A percentile compares a stretch with the other conserved stretches of the same genome.
These are phyloP conservation scores for Mesembryanthemum crystallinum DNA, from an alignment of 148 eudicot genomes.

Conservation along the genomic window DNA sequence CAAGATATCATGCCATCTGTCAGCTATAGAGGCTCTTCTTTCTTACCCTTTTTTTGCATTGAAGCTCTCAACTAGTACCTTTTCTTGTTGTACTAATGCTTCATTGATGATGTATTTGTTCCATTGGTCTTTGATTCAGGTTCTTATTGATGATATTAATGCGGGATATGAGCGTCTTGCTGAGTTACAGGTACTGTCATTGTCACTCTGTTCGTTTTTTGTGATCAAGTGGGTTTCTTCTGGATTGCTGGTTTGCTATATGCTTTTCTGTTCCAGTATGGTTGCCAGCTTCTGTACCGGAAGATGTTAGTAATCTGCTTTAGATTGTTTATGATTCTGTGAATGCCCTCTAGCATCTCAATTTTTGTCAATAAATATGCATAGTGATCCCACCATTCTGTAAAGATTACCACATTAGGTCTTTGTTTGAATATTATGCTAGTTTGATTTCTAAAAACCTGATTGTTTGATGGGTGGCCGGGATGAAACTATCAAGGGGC, in stretches of 20 bases:
- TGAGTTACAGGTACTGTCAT: conserved; percentile 68
- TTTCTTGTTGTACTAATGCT: background rate
- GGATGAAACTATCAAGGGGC: no score
- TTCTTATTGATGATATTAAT: conserved; percentile 90
- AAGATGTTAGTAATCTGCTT: conserved; percentile 1
- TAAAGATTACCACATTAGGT: no score
- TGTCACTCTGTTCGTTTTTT: background rate
- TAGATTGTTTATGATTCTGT: background rate
- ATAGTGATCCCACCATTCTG: background rate
- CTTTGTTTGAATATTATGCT: no score
- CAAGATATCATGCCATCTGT: background rate
- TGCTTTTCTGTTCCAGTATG: background rate
- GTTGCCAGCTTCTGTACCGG: background rate
- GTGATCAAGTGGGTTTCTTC: background rate
- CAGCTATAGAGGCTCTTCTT: background rate
- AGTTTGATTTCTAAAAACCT: no score
- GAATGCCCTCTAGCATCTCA: background rate
- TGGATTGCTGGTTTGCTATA: background rate
- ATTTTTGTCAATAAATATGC: background rate
- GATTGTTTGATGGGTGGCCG: no score
- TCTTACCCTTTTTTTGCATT: no score
- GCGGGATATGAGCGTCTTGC: conserved; percentile 94
- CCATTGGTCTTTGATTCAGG: conserved; percentile 39
- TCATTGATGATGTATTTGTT: background rate
- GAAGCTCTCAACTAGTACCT: no score